A percentile compares a stretch with the other conserved stretches of the same genome.
Evolutionary conservation across 805 yeast genomes (phyloP).

Genomic region (Candida peoriensis): DNA sequence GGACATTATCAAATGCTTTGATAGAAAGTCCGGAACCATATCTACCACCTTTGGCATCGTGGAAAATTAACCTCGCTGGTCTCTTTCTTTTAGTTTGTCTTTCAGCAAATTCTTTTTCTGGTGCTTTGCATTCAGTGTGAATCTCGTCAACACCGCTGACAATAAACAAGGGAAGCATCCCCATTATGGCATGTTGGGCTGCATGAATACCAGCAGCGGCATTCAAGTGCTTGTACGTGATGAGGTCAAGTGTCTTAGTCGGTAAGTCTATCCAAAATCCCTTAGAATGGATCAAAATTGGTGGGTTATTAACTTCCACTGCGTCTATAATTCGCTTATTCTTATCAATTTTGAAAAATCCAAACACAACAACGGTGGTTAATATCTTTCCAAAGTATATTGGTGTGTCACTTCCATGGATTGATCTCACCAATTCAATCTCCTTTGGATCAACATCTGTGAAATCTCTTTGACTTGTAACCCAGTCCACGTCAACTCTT

Average conservation of each 20-base stretch:
- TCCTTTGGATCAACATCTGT: slow-evolving; percentile 88
- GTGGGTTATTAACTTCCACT: slow-evolving; percentile 88
- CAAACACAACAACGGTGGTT: slow-evolving; percentile 78
- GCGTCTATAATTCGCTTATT: slow-evolving; percentile 82
- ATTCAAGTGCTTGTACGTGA: slow-evolving; percentile 53
- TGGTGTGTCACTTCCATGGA: slow-evolving; percentile 48
- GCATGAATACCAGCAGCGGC: slow-evolving; percentile 95
- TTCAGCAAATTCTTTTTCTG: slow-evolving; percentile 88
- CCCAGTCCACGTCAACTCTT: slow-evolving; percentile 91
- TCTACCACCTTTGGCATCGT: slow-evolving; percentile 78
- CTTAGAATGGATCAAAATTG: slow-evolving; percentile 58
- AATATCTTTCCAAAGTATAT: slow-evolving; percentile 71
- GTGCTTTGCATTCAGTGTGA: slow-evolving; percentile 93
- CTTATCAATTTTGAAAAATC: slow-evolving; percentile 83
- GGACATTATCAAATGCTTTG: slow-evolving; percentile 75
- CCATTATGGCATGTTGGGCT: slow-evolving; percentile 86
- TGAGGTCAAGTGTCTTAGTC: slow-evolving; percentile 47
- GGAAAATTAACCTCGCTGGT: slow-evolving; percentile 83
- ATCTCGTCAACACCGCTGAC: slow-evolving; percentile 74
- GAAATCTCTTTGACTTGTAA: slow-evolving; percentile 84
- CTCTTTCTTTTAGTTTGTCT: slow-evolving; percentile 66
- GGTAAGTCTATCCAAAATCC: slow-evolving; percentile 96
- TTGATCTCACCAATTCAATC: slow-evolving; percentile 57
- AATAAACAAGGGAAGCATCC: slow-evolving; percentile 67
- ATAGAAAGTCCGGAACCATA: slow-evolving; percentile 75